Percentiles rank a stretch among this genome's conserved stretches.
Evolutionary conservation across 1,284 basidiomycete genomes (phyloP).

Genomic region (Ustilago esculenta): DNA sequence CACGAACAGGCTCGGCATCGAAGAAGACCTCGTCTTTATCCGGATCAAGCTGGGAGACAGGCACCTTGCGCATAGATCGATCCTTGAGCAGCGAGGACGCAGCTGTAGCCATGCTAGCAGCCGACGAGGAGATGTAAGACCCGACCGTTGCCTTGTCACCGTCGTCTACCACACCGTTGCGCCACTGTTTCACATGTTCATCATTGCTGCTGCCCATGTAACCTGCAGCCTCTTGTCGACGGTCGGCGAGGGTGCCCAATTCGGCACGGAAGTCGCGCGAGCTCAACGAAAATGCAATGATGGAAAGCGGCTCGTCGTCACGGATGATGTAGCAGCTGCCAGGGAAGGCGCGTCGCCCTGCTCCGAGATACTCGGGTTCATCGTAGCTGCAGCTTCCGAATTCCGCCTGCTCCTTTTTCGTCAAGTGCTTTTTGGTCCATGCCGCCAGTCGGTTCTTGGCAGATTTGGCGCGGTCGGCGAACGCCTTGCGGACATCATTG

Average conservation of each 20-base stretch:
- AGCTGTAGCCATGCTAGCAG: slow-evolving; percentile 22
- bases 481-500: slow-evolving; percentile 57
- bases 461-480: slow-evolving; percentile 54
- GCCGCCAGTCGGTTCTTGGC: slow-evolving; percentile 52
- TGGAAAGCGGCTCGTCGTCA: slow-evolving; percentile 59
- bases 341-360: slow-evolving; percentile 50
- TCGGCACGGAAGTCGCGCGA: slow-evolving; percentile 55
- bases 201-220: slow-evolving; percentile 46
- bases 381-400: slow-evolving; percentile 37
- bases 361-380: slow-evolving; percentile 49
- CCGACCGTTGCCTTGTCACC: slow-evolving; percentile 10
- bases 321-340: slow-evolving; percentile 52
- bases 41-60: slow-evolving; percentile 47
- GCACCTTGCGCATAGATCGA: slow-evolving; percentile 36
- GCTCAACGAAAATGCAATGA: slow-evolving; percentile 60
- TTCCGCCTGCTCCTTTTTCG: slow-evolving; percentile 39
- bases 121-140: slow-evolving; percentile 33
- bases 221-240: slow-evolving; percentile 22
- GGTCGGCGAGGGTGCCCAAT: slow-evolving; percentile 26
- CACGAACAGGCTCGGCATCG: slow-evolving; percentile 51
- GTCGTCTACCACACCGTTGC: slow-evolving; percentile 34
- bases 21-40: slow-evolving; percentile 56
- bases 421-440: slow-evolving; percentile 58
- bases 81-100: slow-evolving; percentile 33
- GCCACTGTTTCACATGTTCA: slow-evolving; percentile 49